phyloP scores from a whole-genome alignment of 2,329 filamentous ascomycete genomes.

The Sclerotinia sclerotiorum region DNA sequence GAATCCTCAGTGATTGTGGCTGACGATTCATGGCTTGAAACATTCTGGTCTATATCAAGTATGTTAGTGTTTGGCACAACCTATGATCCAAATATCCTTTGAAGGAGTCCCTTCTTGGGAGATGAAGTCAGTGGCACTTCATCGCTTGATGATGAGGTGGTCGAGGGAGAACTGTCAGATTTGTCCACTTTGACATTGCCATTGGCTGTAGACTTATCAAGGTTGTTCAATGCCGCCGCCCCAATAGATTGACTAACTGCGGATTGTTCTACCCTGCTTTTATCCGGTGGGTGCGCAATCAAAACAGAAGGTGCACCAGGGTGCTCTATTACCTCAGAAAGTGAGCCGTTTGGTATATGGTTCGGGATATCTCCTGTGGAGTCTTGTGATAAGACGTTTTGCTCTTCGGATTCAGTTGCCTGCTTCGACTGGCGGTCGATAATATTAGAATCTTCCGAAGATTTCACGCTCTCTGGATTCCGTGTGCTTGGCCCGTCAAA shows the following conservation, averaged over 20 bases:
- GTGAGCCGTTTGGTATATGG: background rate
- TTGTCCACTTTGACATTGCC: slow-evolving; percentile 1
- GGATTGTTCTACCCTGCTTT: background rate
- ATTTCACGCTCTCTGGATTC: no score
- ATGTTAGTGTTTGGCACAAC: slow-evolving; percentile 20
- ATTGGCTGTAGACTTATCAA: background rate
- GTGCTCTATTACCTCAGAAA: slow-evolving; percentile 11
- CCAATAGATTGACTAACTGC: background rate
- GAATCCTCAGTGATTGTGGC: slow-evolving; percentile 17
- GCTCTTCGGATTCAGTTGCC: background rate
- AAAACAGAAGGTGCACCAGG: background rate
- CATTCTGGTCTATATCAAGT: slow-evolving; percentile 15
- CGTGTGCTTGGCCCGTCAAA: background rate
- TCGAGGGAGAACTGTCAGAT: background rate
- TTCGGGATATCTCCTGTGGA: slow-evolving; percentile 4
- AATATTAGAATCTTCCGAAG: background rate
- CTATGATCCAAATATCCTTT: background rate
- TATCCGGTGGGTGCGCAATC: background rate
- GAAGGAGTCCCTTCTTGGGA: background rate
- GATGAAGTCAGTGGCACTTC: background rate
- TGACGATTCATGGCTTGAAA: slow-evolving; percentile 18
- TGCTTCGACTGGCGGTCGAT: background rate
- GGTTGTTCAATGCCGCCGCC: background rate
- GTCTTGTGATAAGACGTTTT: background rate
- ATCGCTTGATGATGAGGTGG: slow-evolving; percentile 20